phyloP scores from a whole-genome alignment of 371 early-diverging fungal species.

The Haplosporangium sp. region DNA sequence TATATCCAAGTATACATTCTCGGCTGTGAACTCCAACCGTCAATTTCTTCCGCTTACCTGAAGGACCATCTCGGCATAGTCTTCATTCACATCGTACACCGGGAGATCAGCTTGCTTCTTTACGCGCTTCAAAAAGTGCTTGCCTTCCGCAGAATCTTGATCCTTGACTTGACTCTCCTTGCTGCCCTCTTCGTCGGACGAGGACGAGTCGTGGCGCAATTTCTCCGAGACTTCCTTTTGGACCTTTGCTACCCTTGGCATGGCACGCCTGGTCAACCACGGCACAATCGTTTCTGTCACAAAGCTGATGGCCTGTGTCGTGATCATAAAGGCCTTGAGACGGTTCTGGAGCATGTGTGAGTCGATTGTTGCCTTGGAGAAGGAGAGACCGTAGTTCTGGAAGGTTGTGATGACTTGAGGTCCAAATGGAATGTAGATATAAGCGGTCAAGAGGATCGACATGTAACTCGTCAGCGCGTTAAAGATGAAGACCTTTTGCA shows the following conservation, averaged over 20 bases:
- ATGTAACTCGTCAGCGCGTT: slow-evolving; percentile 85
- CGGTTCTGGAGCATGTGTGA: slow-evolving; percentile 73
- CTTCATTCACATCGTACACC: slow-evolving; percentile 85
- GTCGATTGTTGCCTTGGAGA: slow-evolving; percentile 59
- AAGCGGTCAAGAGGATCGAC: slow-evolving; percentile 85
- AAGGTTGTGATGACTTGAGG: slow-evolving; percentile 40
- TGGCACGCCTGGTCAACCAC: slow-evolving; percentile 60
- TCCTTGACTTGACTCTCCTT: slow-evolving; percentile 15
- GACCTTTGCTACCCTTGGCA: slow-evolving; percentile 59
- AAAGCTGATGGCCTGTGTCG: slow-evolving; percentile 84
- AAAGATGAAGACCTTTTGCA: slow-evolving; percentile 88
- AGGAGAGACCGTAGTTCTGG: slow-evolving; percentile 47
- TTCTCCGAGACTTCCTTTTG: slow-evolving; percentile 30
- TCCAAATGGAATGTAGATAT: slow-evolving; percentile 84
- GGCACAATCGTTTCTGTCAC: slow-evolving; percentile 82
- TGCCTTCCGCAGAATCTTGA: slow-evolving; percentile 57
- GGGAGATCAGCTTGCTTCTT: slow-evolving; percentile 68
- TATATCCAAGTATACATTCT: too few species aligned
- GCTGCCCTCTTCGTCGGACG: slow-evolving; percentile 1
- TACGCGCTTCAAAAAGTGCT: slow-evolving; percentile 60
- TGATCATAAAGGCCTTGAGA: slow-evolving; percentile 83
- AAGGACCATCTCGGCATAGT: slow-evolving; percentile 92
- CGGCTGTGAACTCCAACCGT: background rate
- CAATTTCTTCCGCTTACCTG: slow-evolving; percentile 63
- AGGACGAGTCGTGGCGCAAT: slow-evolving; percentile 9